Base-by-base conservation (phyloP, 257 asterid species). In the Sherardia arvensis region DNA sequence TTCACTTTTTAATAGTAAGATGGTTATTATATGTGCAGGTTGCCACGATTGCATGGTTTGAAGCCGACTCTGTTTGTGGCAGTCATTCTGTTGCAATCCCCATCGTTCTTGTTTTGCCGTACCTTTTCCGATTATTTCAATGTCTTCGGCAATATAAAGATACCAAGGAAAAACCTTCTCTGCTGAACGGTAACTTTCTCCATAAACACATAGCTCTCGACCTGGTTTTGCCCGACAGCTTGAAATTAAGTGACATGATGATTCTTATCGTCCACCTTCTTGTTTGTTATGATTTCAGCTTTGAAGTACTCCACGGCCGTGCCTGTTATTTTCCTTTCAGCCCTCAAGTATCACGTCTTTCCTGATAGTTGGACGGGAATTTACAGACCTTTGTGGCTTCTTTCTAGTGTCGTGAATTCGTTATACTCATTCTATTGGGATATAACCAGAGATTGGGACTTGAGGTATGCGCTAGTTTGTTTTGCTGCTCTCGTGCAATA, bases 21-120 rank as follows among this genome's bases (percentile, higher is more conserved):
- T 59, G 32, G 66, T 73, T 34, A 51, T 71, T 20, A 47, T 67
- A 43, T 65, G 47, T 80, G 83, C 85, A 93, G 99, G 99, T 90
- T 70, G 99, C 99, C 51, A 87, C 99, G 34, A 94, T 94, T 65
- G 99, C 97, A 58, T 94, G 99, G 99, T 90, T 93, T 80, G 99
- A 93, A 76, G 99, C 97, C 12, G 96, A 90, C 73, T 90, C 99
- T 71, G 84, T 94, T 68, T 90, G 99, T 78, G 99, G 99, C 64
- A 94, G 99, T 84, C 95, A 94, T 79, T 71, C 99, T 76, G 82
- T 87, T 78, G 94, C 95, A 23, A 90, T 94, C 59, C 96, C 99
- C 33, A 72, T 82, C 38, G 92, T 84, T 77, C 99, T 90, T 25
- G 94, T 94, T 66, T 76, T 94, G 81, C 99, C 99, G 55, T 94